phyloP scores from a whole-genome alignment of 2,329 filamentous ascomycete genomes.

The Ascochyta rabiei region DNA sequence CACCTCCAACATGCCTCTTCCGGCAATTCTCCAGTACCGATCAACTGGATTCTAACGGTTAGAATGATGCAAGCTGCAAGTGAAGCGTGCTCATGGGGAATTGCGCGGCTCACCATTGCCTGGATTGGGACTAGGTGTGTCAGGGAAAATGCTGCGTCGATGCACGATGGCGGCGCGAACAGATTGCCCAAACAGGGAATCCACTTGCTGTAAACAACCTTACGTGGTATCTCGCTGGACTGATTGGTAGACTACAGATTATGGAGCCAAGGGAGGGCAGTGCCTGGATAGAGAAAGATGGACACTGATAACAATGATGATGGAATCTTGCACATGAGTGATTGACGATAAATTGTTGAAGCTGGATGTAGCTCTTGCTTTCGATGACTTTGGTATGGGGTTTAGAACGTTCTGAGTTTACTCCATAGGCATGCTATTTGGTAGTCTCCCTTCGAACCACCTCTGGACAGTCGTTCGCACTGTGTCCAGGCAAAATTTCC shows the following conservation, averaged over 20 bases:
- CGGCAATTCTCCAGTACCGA: conserved; percentile 13
- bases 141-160: background rate
- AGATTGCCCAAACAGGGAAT: background rate
- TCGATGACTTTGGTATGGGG: too few species aligned
- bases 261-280: background rate
- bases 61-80: background rate
- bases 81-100: background rate
- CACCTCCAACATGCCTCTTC: conserved; percentile 15
- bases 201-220: background rate
- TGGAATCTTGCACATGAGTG: too few species aligned
- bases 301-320: too few species aligned
- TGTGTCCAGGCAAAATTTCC: too few species aligned
- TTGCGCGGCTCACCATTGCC: conserved; percentile 9
- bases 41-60: background rate
- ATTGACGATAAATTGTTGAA: too few species aligned
- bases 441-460: too few species aligned
- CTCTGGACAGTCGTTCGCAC: too few species aligned
- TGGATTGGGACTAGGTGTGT: conserved; percentile 5
- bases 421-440: too few species aligned
- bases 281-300: background rate
- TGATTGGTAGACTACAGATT: background rate
- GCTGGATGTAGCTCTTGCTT: too few species aligned
- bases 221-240: too few species aligned
- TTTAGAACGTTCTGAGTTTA: too few species aligned
- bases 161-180: conserved; percentile 2